phyloP scores from a whole-genome alignment of 495 filamentous ascomycete species.

The Elasticomyces elasticus region DNA sequence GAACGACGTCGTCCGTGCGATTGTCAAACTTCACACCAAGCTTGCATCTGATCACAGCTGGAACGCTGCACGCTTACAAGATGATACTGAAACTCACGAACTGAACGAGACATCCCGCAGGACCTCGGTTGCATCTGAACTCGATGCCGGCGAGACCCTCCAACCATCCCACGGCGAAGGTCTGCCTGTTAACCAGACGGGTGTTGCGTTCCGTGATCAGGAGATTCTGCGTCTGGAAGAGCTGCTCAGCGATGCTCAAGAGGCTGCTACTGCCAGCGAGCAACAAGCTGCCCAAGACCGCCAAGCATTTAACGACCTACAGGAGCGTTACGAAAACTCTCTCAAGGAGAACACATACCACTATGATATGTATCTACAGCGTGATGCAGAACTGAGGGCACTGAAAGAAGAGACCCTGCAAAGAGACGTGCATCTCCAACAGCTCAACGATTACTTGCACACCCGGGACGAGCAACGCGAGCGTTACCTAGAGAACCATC shows the following conservation, averaged over 20 bases:
- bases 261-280: constrained; percentile 1
- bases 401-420: not conserved
- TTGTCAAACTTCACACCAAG: not conserved
- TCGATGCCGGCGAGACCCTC: not conserved
- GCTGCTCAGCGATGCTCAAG: constrained; percentile 11
- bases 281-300: not conserved
- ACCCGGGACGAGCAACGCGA: constrained; percentile 3
- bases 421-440: not conserved
- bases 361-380: not conserved
- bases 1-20: not conserved
- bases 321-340: not conserved
- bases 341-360: not conserved
- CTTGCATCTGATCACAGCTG: not conserved
- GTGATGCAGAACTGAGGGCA: not conserved
- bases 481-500: not conserved
- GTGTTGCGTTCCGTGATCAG: constrained; percentile 14
- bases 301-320: not conserved
- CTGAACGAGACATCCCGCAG: not conserved
- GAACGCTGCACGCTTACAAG: not conserved
- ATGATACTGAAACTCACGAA: not conserved
- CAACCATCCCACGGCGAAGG: not conserved
- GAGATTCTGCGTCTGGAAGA: constrained; percentile 18
- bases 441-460: constrained; percentile 1
- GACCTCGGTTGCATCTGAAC: not conserved
- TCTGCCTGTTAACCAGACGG: not conserved